Conservation (phyloP, 2,329 filamentous ascomycete species). For the Diplodia sapinea region DNA sequence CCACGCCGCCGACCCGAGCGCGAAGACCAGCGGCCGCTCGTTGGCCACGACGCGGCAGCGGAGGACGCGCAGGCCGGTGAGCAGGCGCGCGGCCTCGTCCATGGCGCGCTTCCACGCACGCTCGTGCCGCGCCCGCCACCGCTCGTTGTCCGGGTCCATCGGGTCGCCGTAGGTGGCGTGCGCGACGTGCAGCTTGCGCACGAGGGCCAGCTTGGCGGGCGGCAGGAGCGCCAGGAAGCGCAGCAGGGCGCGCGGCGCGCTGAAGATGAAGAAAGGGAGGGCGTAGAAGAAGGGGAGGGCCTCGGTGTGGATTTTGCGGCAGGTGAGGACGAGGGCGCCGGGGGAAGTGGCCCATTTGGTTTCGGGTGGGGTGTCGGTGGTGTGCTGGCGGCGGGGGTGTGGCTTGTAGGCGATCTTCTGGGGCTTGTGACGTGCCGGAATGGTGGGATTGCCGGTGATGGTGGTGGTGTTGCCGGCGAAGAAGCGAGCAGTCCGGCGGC, state of each 20-base stretch:
- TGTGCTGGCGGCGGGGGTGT: neutral
- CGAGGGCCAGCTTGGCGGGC: conserved; percentile 33
- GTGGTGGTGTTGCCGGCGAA: neutral
- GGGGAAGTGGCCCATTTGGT: conserved; percentile 42
- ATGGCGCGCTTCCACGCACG: neutral
- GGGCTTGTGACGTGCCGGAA: neutral
- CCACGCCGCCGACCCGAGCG: neutral
- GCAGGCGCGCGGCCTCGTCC: conserved; percentile 8
- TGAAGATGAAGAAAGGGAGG: conserved; percentile 42
- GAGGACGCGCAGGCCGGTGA: conserved; percentile 5
- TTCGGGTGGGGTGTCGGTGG: neutral
- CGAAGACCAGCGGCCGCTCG: conserved; percentile 34
- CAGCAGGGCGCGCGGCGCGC: conserved; percentile 38
- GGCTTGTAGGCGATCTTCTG: neutral
- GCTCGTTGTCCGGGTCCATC: neutral
- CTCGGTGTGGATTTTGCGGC: conserved; percentile 41
- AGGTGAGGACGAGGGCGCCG: conserved; percentile 41
- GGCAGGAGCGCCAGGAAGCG: conserved; percentile 40
- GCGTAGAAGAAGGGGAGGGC: conserved; percentile 40
- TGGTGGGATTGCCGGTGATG: too few relatives aligned
- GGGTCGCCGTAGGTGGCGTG: conserved; percentile 42
- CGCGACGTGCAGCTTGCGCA: conserved; percentile 42
- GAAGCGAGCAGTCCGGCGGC: neutral
- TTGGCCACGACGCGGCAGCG: conserved; percentile 39
- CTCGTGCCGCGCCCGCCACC: conserved; percentile 36